A percentile compares a stretch with the other conserved stretches of the same genome.
Conservation (phyloP, 1,139 yeast species). For the Sugiyamaella pinicola region DNA sequence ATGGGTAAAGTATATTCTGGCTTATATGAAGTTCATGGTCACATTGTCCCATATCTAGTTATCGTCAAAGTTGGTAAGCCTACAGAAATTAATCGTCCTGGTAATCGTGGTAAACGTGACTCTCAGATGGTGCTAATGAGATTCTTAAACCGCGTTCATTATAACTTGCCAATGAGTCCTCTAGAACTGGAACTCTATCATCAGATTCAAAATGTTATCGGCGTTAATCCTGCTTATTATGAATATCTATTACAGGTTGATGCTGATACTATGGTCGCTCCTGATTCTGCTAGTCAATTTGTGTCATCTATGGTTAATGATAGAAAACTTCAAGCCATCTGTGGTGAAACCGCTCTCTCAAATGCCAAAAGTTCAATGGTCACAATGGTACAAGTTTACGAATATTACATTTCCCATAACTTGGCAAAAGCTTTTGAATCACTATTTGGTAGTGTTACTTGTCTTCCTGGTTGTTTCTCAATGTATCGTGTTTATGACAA, state of each 20-base stretch:
- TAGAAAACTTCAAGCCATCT: constrained; percentile 45
- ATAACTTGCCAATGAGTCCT: constrained; percentile 47
- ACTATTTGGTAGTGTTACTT: constrained; percentile 48
- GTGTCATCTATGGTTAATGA: constrained; percentile 44
- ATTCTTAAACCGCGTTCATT: constrained; percentile 48
- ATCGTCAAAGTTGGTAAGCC: constrained; percentile 49
- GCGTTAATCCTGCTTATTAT: constrained; percentile 48
- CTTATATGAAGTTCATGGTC: constrained; percentile 48
- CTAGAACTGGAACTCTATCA: constrained; percentile 47
- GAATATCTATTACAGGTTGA: constrained; percentile 48
- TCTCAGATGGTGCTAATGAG: constrained; percentile 48
- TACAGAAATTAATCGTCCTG: constrained; percentile 46
- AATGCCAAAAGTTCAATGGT: constrained; percentile 45
- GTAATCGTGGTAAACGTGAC: constrained; percentile 50
- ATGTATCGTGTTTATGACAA: constrained; percentile 45
- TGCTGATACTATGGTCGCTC: constrained; percentile 48
- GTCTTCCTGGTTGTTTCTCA: constrained; percentile 49
- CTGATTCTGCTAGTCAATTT: constrained; percentile 44
- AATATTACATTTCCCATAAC: constrained; percentile 49
- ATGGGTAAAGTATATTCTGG: constrained; percentile 48
- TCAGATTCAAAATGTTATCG: constrained; percentile 47
- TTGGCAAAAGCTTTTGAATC: constrained; percentile 48
- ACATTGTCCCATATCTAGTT: constrained; percentile 48
- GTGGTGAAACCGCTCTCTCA: constrained; percentile 48
- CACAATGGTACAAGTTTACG: constrained; percentile 50